Evolutionary conservation across 495 filamentous ascomycete genomes (phyloP), one percentile per base, ranked within the genome.

Genomic region (Xylaria grammica): DNA sequence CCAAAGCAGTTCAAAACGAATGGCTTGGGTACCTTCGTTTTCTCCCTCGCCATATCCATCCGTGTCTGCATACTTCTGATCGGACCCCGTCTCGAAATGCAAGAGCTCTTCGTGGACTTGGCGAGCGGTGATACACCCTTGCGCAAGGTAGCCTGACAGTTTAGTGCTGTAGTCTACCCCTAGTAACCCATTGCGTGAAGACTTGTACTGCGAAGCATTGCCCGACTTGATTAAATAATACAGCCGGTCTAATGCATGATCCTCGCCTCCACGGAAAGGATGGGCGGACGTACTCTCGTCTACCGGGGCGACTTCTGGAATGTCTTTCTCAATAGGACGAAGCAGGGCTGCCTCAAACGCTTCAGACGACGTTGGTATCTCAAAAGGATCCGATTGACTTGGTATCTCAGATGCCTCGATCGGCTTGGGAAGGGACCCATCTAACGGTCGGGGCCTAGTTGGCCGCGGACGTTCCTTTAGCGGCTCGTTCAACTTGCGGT

Each of bases 1-100:
- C 89, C 89, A 92, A 0, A 92, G 77, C 0, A 93, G 78, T 65
- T 93, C 88, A 60, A 90, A 89, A 1, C 90, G 85, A 9, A 92
- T 79, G 4, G 74, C 78, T n/a, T 79, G 79, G 0, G 87, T 90
- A n/a, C 90, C 90, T 53, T 85, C 83, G 69, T 85, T 89, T 67
- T 91, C 86, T 3, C 89, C 90, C 24, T 85, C 77, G 10, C 85
- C 88, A 58, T 84, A 90, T 8, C 85, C 88, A 2, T 71, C 57
- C 3, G 75, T 74, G 4, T 71, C 57, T 13, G 65, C 59, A 7
- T 72, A 74, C 3, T 57, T 62, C 36, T 74, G 62, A 27, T 78
- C 73, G n/a, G 82, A 80, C 53, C 85, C 86, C 49, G 86, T 74
- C 74, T 93, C 89, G 69, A 90, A 91, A 22, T 74, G 76, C 9